phyloP scores from a whole-genome alignment of 139 green algal species.

The Micractinium conductrix region DNA sequence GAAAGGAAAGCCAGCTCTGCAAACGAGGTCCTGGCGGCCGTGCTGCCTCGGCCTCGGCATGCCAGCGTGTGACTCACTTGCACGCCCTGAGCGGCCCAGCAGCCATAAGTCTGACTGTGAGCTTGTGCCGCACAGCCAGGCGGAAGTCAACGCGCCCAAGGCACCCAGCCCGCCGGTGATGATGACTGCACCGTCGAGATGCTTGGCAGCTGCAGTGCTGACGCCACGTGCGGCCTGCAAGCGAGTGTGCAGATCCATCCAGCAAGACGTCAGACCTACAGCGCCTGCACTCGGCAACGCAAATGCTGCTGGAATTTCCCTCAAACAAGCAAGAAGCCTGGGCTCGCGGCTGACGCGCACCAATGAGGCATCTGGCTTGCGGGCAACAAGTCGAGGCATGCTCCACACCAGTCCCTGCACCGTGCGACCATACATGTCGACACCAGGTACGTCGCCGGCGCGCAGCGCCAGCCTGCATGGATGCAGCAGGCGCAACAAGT shows the following conservation, averaged over 20 bases:
- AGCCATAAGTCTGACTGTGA: conserved; percentile 27
- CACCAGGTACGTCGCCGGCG: neutral
- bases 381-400: conserved; percentile 21
- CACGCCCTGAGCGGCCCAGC: conserved; percentile 47
- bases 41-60: neutral
- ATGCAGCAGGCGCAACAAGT: no score
- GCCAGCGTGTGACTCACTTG: conserved; percentile 8
- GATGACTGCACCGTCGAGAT: conserved; percentile 19
- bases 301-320: neutral
- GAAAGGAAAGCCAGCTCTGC: neutral
- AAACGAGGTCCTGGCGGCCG: no score
- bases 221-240: neutral
- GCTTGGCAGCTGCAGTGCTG: neutral
- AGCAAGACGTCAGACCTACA: no score
- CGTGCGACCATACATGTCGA: conserved; percentile 18
- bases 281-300: no score
- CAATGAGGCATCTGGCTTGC: neutral
- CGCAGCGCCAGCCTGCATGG: no score
- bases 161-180: conserved; percentile 57
- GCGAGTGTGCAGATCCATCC: neutral
- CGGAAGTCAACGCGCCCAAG: conserved; percentile 56
- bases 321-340: no score
- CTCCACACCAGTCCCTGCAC: conserved; percentile 20
- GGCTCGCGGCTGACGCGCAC: no score
- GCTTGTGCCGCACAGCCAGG: conserved; percentile 58